Evolutionary conservation across 108 stramenopile species (phyloP).

Genomic region (Stephanodiscus triporus): DNA sequence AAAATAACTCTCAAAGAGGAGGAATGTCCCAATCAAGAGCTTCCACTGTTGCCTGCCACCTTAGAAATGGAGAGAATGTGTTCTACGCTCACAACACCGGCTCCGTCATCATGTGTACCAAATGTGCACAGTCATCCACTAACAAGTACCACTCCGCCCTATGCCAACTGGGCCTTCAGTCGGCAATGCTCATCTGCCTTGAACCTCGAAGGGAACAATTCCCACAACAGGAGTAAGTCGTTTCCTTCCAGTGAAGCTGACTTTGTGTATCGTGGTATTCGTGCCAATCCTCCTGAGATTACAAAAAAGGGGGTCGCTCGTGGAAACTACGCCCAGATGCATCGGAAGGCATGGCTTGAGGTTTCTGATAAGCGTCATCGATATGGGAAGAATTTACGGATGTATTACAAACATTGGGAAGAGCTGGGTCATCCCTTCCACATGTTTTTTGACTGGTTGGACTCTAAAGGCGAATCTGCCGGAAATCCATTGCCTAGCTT

Average conservation of each 20-base stretch:
- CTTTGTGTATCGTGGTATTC: conserved; percentile 73
- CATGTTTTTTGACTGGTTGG: conserved; percentile 90
- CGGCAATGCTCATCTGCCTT: conserved; percentile 34
- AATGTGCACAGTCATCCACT: neutral
- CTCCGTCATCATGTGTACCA: conserved; percentile 23
- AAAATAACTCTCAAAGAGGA: conserved; percentile 3
- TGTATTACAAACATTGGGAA: conserved; percentile 91
- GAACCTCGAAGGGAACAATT: conserved; percentile 8
- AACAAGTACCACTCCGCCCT: conserved; percentile 5
- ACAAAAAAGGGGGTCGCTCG: conserved; percentile 73
- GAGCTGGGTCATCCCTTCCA: conserved; percentile 70
- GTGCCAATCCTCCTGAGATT: conserved; percentile 74
- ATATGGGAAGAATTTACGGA: conserved; percentile 90
- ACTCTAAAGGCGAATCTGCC: conserved; percentile 77
- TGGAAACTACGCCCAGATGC: conserved; percentile 79
- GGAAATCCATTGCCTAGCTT: conserved; percentile 70
- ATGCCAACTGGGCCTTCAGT: conserved; percentile 45
- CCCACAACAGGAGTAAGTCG: too few species aligned
- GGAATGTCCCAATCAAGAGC: conserved; percentile 10
- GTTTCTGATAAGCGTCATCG: conserved; percentile 91
- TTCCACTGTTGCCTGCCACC: conserved; percentile 3
- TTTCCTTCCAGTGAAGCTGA: conserved; percentile 17
- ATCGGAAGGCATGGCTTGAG: conserved; percentile 89
- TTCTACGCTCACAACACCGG: conserved; percentile 12
- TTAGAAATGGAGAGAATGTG: neutral